Base-by-base conservation (phyloP, 345 rosid genomes). In the Gynandropsis gynandra region DNA sequence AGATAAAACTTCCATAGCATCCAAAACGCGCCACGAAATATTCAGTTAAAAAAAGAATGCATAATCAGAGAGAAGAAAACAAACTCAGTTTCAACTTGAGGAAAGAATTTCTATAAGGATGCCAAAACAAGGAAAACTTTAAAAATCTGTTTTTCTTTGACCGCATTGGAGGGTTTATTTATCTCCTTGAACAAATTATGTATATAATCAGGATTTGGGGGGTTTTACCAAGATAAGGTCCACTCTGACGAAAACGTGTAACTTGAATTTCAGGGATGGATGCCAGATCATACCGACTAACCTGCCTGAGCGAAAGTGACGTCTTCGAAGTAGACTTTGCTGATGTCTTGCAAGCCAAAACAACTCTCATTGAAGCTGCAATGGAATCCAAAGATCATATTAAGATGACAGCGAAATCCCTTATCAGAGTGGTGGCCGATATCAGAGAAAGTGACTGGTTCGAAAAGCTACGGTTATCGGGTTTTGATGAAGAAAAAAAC, bases 291-390 rank as follows among this genome's bases (percentile, higher is more conserved):
- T 89, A 83, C 74, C 82, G 94, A 34, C 64, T 86, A 43, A 65
- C 58, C 67, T 81, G 85, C 75, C 73, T 86, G 65, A 70, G 76
- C 73, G 80, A 83, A 63, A 75, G 81, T 45, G 68, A 74, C 9
- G 75, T 86, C 59, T 86, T 77, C 45, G 98, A 90, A 74, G 95
- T 90, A 12, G 98, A 90, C 72, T 90, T 86, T 62, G 46, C 80
- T 7, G 90, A 76, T 67, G 82, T 86, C 56, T 64, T 83, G 76
- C 78, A 78, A 66, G 66, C 62, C 37, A 89, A 86, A 75, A 54
- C 73, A 15, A 63, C 80, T 47, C 80, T 89, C 47, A 56, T 81
- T 44, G 65, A 81, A 63, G 88, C 82, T 59, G 87, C 88, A 56
- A 42, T 44, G 9, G 43, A 45, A 4, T 72, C 80, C n/a, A 74